Conservation (phyloP, 768 basidiomycete species). For the Dendrothele bispora region DNA sequence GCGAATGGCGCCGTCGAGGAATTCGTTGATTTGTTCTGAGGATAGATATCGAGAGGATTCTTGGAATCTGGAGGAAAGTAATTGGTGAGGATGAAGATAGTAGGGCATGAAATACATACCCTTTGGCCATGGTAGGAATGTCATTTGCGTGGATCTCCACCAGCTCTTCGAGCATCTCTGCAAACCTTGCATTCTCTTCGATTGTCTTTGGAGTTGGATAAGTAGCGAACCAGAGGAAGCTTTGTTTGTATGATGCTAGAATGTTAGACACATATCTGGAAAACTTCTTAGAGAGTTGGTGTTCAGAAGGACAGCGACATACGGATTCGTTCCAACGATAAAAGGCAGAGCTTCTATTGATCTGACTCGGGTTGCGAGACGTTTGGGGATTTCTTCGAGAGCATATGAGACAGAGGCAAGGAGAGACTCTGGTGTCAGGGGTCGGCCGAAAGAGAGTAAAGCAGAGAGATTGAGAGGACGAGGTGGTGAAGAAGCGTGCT, state of each 20-base stretch:
- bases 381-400: constrained; percentile 73
- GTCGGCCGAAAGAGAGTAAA: constrained; percentile 74
- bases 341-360: constrained; percentile 78
- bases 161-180: constrained; percentile 63
- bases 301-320: background rate
- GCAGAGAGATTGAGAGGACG: constrained; percentile 71
- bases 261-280: constrained; percentile 61
- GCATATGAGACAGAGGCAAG: constrained; percentile 74
- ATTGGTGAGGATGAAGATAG: too few relatives aligned
- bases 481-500: constrained; percentile 63
- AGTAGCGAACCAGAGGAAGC: constrained; percentile 68
- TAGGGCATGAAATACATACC: too few relatives aligned
- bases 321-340: constrained; percentile 86
- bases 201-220: constrained; percentile 65
- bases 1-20: constrained; percentile 81
- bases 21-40: constrained; percentile 72
- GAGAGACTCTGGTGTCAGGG: constrained; percentile 68
- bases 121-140: constrained; percentile 89
- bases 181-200: constrained; percentile 69
- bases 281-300: too few relatives aligned
- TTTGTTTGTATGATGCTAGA: constrained; percentile 64
- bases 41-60: constrained; percentile 86
- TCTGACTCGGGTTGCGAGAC: constrained; percentile 72
- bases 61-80: constrained; percentile 62
- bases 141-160: constrained; percentile 83